These are phyloP conservation scores for Yamadazyma ubonensis DNA, from an alignment of 805 yeast genomes.

Conservation along the genomic window DNA sequence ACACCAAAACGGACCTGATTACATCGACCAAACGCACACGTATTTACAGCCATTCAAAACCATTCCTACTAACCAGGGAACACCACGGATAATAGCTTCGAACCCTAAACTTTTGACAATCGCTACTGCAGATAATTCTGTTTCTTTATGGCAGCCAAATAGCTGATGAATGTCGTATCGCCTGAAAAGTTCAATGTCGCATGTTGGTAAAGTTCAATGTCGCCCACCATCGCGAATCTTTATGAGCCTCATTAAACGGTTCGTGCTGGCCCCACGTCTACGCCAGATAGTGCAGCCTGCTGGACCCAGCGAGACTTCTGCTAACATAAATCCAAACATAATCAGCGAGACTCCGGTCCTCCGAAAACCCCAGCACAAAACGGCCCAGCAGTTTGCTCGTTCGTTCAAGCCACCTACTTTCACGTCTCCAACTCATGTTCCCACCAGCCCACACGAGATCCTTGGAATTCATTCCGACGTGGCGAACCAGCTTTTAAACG, in stretches of 20 bases:
- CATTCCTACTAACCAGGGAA: constrained; percentile 24
- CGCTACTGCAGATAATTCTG: constrained; percentile 60
- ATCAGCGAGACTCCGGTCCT: too few species aligned
- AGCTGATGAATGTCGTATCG: too few species aligned
- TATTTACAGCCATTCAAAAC: constrained; percentile 23
- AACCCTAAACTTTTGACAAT: constrained; percentile 61
- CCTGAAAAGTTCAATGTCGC: too few species aligned
- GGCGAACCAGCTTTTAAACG: constrained; percentile 5
- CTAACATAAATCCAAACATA: too few species aligned
- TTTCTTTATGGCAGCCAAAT: constrained; percentile 40
- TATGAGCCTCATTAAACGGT: too few species aligned
- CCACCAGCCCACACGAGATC: constrained; percentile 32
- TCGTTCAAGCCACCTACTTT: constrained; percentile 10
- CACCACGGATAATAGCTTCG: constrained; percentile 53
- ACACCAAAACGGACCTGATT: constrained; percentile 18
- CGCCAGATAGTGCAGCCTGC: too few species aligned
- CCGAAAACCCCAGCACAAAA: too few species aligned
- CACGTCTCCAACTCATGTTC: constrained; percentile 18
- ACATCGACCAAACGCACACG: too few species aligned
- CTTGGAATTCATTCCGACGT: constrained; percentile 30
- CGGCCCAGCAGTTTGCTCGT: constrained; percentile 6
- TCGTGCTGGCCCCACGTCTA: too few species aligned
- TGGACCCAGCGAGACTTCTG: too few species aligned
- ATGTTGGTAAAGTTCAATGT: too few species aligned
- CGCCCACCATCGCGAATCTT: too few species aligned